Evolutionary conservation across 129 eudicot species (phyloP).

Genomic region (Flaveria bidentis): DNA sequence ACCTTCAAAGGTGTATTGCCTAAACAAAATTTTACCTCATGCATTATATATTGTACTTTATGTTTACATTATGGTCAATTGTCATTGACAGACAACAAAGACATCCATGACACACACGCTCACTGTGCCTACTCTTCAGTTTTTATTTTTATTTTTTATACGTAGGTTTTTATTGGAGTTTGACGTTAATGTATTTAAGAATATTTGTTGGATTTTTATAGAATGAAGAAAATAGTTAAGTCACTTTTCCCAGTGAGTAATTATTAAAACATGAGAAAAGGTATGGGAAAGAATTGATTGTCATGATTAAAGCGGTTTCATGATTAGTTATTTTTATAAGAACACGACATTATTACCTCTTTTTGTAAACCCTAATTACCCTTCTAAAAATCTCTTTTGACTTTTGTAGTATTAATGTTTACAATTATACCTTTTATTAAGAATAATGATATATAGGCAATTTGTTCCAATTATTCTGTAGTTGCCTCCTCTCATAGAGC

Average conservation of each 20-base stretch:
- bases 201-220: not conserved
- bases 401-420: not conserved
- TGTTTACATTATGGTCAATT: not conserved
- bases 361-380: slow-evolving; percentile 19
- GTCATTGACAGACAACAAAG: not conserved
- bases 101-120: not conserved
- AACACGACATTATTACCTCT: slow-evolving; percentile 29
- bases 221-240: not conserved
- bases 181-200: not conserved
- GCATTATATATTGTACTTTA: not conserved
- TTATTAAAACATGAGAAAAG: slow-evolving; percentile 17
- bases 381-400: slow-evolving; percentile 1
- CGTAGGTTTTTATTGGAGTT: not conserved
- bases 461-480: not conserved
- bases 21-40: slow-evolving; percentile 9
- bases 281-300: slow-evolving; percentile 26
- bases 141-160: not conserved
- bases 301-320: slow-evolving; percentile 27
- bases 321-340: slow-evolving; percentile 18
- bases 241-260: slow-evolving; percentile 13
- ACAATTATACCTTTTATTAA: not conserved
- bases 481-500: not conserved
- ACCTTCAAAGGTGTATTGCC: slow-evolving; percentile 14
- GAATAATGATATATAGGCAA: not conserved
- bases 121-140: not conserved